Evolutionary conservation across 148 eudicot genomes (phyloP), one percentile per base, ranked within the genome.

Genomic region (Cornus florida): DNA sequence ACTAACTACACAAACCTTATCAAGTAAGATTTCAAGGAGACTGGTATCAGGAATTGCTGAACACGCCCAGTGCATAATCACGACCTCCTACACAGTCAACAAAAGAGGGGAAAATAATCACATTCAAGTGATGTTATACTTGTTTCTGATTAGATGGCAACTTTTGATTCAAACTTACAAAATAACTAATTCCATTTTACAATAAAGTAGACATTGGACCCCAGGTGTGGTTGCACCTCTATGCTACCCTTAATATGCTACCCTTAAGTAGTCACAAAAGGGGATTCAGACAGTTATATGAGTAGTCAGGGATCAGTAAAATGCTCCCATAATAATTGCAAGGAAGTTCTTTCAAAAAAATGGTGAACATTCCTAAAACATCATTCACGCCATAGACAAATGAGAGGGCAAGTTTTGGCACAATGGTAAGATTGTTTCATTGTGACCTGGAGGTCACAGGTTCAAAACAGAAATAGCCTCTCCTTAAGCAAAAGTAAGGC

Each of bases 41-140:
- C 81, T 87, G 75, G 87, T 82, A 88, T 97, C 99, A 77, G 92
- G 90, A 76, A 91, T 91, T 81, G 95, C 87, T 64, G 97, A 86
- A 82, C 94, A 94, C 59, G 98, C 93, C 99, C 99, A 97, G 79
- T 97, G 98, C 98, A 94, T 94, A 68, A 94, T 80, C 72, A 97
- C 99, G 82, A 92, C 90, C 87, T 97, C 99, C 98, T 92, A 78
- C 57, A 76, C 70, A 73, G 69, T 68, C 66, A 46, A 69, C 66
- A 74, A 80, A 67, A 66, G 32, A 72, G 71, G 20, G 3, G 4
- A 62, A 35, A 35, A 35, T 2, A 35, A 35, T 17, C 19, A n/a
- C 76, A 73, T 12, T 31, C 22, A 53, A 60, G 38, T 56, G 68
- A 66, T 4, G 7, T 69, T n/a, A 70, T 69, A 48, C 46, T 8